Evolutionary conservation across 2,329 filamentous ascomycete species (phyloP).

Genomic region (Tolypocladium paradoxum): DNA sequence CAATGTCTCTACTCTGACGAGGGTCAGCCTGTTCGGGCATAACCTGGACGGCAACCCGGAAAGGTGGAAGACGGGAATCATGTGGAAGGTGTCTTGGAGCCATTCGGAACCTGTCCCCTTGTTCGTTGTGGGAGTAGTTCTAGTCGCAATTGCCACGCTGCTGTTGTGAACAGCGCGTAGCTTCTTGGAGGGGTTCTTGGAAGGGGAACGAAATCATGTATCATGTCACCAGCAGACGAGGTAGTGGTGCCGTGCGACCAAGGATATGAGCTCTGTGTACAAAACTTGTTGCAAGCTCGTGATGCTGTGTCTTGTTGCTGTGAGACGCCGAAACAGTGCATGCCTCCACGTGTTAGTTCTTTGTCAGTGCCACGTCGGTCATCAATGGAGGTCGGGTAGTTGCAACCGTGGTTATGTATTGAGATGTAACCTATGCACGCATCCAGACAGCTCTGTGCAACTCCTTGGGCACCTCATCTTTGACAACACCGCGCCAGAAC

Average conservation of each 20-base stretch:
- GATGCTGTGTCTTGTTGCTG: neutral
- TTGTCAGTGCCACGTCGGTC: neutral
- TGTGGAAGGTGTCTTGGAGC: neutral
- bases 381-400: neutral
- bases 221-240: neutral
- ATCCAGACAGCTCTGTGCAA: neutral
- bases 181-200: neutral
- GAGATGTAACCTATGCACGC: neutral
- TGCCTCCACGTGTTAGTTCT: too few relatives aligned
- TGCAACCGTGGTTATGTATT: neutral
- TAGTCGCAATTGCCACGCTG: neutral
- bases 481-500: neutral
- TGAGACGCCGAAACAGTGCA: neutral
- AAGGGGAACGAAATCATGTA: constrained; percentile 2
- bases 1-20: neutral
- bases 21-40: neutral
- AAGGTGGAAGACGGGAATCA: neutral
- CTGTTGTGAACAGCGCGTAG: neutral
- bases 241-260: neutral
- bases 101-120: too few relatives aligned
- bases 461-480: neutral
- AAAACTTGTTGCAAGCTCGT: neutral
- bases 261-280: neutral
- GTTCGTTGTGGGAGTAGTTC: neutral
- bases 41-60: neutral